Base-by-base conservation (phyloP, 129 eudicot genomes). In the Lactuca sativa region DNA sequence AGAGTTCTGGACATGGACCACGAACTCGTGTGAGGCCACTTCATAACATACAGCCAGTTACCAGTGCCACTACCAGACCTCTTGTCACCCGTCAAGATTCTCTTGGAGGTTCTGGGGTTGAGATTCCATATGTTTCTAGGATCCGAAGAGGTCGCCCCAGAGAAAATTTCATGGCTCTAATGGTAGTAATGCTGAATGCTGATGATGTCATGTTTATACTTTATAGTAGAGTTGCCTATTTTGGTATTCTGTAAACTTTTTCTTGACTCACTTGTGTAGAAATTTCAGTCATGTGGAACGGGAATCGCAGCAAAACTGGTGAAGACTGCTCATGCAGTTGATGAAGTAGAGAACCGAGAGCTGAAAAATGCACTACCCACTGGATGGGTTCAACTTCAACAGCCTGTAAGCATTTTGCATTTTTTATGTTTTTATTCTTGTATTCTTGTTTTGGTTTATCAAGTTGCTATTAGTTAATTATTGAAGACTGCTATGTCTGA, bases 131-230 rank as follows among this genome's bases (percentile, higher is more conserved):
- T 80, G 97, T 90, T 76, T 90, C 87, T 54, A 81, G 99, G 73
- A 64, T 95, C 76, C 90, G 97, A 62, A 80, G 97, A 67, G 73
- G 99, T 44, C 97, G 99, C 40, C 97, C 99, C 57, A 78, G 99
- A 78, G 88, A 90, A 67, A 86, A 91, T 73, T 76, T 75, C 51
- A 75, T 86, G 85, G 51, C 90, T 62, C 91, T 95, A 36, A 73
- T 85, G 95, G 99, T 93, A 95, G 75, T 59, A 48, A 34, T 56
- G 12, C 51, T 31, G 12, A 67, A 36, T 48, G 36, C 18, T 21
- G 63, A 59, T 64, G 65, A 38, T 54, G 9, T 33, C 53, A 5
- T 38, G 14, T 15, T n/a, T 40, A 12, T 56, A 1, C 21, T 25
- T 25, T 1, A 0, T 0, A 25, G 2, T 25, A 25, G 30, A 25